A percentile compares a stretch with the other conserved stretches of the same genome.
phyloP scores from a whole-genome alignment of 1,139 yeast genomes.

The Spathaspora jeffriesii region DNA sequence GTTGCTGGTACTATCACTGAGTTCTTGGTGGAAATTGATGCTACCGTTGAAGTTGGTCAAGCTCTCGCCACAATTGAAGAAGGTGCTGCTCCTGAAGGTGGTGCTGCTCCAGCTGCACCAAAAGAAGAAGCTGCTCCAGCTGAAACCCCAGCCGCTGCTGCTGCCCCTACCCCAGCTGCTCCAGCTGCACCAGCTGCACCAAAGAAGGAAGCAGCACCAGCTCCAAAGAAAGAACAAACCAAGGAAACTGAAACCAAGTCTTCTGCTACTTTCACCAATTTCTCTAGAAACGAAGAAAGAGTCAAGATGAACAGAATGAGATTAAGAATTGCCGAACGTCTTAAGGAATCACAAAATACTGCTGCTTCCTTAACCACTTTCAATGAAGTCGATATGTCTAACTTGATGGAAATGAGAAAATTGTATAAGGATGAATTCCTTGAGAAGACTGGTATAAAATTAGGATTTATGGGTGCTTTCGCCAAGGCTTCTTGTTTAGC shows the following conservation, averaged over 20 bases:
- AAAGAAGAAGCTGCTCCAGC: slow-evolving; percentile 44
- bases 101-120: slow-evolving; percentile 39
- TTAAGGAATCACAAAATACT: slow-evolving; percentile 98
- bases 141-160: slow-evolving; percentile 37
- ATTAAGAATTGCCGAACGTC: slow-evolving; percentile 97
- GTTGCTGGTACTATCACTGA: slow-evolving; percentile 88
- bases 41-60: slow-evolving; percentile 96
- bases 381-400: slow-evolving; percentile 97
- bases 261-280: slow-evolving; percentile 56
- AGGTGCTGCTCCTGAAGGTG: slow-evolving; percentile 80
- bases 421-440: slow-evolving; percentile 95
- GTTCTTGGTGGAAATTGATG: slow-evolving; percentile 81
- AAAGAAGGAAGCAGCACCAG: slow-evolving; percentile 22
- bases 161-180: slow-evolving; percentile 48
- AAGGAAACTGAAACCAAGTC: slow-evolving; percentile 24
- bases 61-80: slow-evolving; percentile 88
- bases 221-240: slow-evolving; percentile 26
- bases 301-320: slow-evolving; percentile 99
- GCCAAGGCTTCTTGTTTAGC: slow-evolving; percentile 94
- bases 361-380: slow-evolving; percentile 98
- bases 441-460: slow-evolving; percentile 91
- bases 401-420: slow-evolving; percentile 92
- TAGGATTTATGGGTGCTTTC: slow-evolving; percentile 99
- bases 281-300: slow-evolving; percentile 84
- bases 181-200: slow-evolving; percentile 50